Evolutionary conservation across 2,329 filamentous ascomycete species (phyloP), one percentile per base, ranked within the genome.

Genomic region (Aureobasidium sp.): DNA sequence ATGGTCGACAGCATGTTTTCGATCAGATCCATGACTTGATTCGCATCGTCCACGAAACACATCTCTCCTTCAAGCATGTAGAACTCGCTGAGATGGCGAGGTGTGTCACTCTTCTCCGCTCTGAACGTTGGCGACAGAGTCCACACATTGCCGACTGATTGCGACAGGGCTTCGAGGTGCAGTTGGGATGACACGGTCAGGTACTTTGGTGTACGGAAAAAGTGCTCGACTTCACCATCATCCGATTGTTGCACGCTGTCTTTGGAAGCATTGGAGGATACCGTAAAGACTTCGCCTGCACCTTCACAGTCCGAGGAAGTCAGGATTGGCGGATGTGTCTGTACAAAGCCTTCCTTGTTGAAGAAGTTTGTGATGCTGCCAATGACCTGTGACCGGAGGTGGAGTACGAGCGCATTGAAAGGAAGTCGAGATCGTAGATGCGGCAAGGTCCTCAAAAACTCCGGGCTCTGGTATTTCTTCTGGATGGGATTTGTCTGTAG

Each of bases 241-340:
- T 75, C 72, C 25, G 69, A 64, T 57, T 67, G 64, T 17, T 63
- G 53, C 3, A 22, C 79, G 72, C 66, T 51, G 9, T 64, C 58
- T 42, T 67, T 66, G 5, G 66, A 53, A 4, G 64, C 66, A 47
- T 69, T 69, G 2, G 71, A 69, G 2, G 70, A 70, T 41, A 97
- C 79, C 11, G 85, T 85, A 70, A 99, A 99, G 20, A 95, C 93
- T 72, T 97, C 92, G 0, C 94, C 94, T 1, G 92, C 94, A 4
- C 94, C 94, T 77, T 99, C 94, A 70, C 94, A 99, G 70, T 99
- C 94, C 0, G 93, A 96, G 0, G 93, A 97, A 1, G 94, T 97
- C 70, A 99, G 90, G 69, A 97, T 87, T 5, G 94, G 94, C 4
- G 94, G 90, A 68, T 97, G 93, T 8, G 90, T 90, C 75, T 97